A percentile compares a stretch with the other conserved stretches of the same genome.
Conservation (phyloP, 441 rosid genomes). For the Populus hybrid region DNA sequence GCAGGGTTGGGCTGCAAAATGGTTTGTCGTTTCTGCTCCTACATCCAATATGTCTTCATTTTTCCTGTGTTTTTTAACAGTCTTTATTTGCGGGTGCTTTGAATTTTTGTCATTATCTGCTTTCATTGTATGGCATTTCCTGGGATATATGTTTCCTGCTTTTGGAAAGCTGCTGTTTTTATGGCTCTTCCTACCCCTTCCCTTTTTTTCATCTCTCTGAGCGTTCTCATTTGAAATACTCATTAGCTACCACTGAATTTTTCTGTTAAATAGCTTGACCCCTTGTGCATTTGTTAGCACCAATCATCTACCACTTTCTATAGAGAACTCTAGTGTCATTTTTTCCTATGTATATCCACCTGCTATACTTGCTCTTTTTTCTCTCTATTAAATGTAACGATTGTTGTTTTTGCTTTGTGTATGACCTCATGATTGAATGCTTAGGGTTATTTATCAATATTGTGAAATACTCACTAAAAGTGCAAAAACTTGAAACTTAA, state of each 20-base stretch:
- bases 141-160: neutral
- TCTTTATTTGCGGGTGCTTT: neutral
- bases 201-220: neutral
- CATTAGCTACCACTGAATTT: neutral
- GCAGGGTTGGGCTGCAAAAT: conserved; percentile 91
- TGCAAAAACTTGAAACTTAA: neutral
- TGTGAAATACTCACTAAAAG: neutral
- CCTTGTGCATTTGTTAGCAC: neutral
- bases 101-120: neutral
- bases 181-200: neutral
- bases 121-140: conserved; percentile 4
- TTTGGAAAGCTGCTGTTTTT: neutral
- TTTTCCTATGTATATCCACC: neutral
- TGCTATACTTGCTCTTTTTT: neutral
- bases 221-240: neutral
- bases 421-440: neutral
- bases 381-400: neutral
- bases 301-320: neutral
- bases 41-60: neutral
- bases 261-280: neutral
- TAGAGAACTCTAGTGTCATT: neutral
- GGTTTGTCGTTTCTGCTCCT: conserved; percentile 50
- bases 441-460: neutral
- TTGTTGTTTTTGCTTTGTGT: neutral
- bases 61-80: neutral